Percentiles rank a stretch among this genome's conserved stretches.
phyloP scores from a whole-genome alignment of 345 rosid genomes.

The Murraya koenigii region DNA sequence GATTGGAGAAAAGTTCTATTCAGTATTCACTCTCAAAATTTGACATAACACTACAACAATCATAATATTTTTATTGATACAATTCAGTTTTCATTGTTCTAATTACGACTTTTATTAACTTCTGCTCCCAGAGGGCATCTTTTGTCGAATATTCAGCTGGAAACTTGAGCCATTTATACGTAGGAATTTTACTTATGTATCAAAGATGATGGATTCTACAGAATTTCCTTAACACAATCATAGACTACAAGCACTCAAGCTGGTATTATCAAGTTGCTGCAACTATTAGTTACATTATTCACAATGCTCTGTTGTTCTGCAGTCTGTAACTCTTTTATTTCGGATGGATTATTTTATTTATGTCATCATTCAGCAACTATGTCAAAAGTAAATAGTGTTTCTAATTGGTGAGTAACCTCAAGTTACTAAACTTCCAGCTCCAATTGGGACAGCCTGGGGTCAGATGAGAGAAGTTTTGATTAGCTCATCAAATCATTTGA shows the following conservation, averaged over 20 bases:
- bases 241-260: neutral
- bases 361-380: neutral
- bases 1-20: neutral
- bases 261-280: too few species aligned
- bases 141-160: neutral
- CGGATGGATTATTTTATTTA: neutral
- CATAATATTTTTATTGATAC: neutral
- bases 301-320: neutral
- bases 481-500: constrained; percentile 6
- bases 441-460: constrained; percentile 9
- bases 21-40: neutral
- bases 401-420: neutral
- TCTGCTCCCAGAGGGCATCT: neutral
- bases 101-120: neutral
- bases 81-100: neutral
- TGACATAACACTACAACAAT: neutral
- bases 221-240: neutral
- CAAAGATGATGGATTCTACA: neutral
- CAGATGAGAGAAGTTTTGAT: constrained; percentile 5
- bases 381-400: neutral
- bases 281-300: neutral
- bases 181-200: neutral
- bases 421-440: constrained; percentile 7
- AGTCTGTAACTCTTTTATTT: neutral
- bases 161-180: neutral